Conservation (phyloP, 306 rosid genomes). For the Acacia crassicarpa region DNA sequence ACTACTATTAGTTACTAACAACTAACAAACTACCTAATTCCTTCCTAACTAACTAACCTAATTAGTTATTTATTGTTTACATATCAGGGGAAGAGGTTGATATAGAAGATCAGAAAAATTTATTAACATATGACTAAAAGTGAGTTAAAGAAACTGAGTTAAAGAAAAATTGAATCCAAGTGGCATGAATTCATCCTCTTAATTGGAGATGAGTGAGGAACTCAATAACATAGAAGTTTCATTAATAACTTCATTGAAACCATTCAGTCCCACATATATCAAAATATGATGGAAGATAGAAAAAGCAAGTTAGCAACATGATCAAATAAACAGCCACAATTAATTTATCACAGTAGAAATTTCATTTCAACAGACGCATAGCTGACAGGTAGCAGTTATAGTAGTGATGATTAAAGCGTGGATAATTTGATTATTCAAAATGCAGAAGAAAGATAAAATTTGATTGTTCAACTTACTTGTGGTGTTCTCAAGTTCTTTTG, state of each 20-base stretch:
- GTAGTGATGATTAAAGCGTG: neutral
- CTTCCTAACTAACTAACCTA: too few relatives aligned
- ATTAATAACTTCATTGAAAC: neutral
- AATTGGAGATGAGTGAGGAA: neutral
- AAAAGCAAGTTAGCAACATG: neutral
- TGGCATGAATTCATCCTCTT: neutral
- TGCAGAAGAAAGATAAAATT: neutral
- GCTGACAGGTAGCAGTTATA: neutral
- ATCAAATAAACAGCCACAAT: neutral
- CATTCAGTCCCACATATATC: neutral
- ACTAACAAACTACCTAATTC: too few relatives aligned
- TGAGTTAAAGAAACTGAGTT: too few relatives aligned
- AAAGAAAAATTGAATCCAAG: neutral
- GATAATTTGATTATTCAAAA: too few relatives aligned
- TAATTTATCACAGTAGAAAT: neutral
- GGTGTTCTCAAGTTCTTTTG: conserved; percentile 93
- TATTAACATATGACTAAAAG: neutral
- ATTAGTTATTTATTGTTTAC: too few relatives aligned
- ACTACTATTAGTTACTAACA: too few relatives aligned
- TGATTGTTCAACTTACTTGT: conserved; percentile 57
- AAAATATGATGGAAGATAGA: neutral
- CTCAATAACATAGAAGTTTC: neutral
- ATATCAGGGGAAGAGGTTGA: neutral
- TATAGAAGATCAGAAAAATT: neutral
- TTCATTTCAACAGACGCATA: neutral